A percentile compares a stretch with the other conserved stretches of the same genome.
phyloP scores from a whole-genome alignment of 805 yeast genomes.

The Lipomyces orientalis region DNA sequence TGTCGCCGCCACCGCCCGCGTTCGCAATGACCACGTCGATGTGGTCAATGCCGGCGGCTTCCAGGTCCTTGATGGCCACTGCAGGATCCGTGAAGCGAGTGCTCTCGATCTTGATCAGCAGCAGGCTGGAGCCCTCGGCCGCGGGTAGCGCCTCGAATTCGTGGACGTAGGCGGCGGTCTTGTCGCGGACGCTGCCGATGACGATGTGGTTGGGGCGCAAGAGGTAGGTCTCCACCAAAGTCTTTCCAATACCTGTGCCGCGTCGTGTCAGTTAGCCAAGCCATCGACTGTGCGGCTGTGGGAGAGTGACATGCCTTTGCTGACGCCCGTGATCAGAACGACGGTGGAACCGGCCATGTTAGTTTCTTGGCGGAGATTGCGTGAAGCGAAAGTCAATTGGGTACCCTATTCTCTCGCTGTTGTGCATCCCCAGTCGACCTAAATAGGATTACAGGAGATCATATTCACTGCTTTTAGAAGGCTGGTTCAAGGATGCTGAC shows the following conservation, averaged over 20 bases:
- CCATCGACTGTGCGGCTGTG: background rate
- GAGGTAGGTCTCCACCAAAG: background rate
- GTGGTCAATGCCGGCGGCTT: background rate
- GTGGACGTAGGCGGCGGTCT: background rate
- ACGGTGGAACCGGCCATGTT: background rate
- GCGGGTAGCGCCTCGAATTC: background rate
- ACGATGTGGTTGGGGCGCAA: background rate
- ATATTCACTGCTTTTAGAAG: background rate
- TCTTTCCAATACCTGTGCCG: conserved; percentile 3
- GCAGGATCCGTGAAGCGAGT: background rate
- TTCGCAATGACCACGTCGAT: background rate
- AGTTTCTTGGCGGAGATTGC: background rate
- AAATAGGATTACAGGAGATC: background rate
- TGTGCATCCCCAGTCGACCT: background rate
- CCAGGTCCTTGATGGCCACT: background rate
- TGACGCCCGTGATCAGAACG: conserved; percentile 3
- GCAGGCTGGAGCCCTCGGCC: conserved; percentile 1
- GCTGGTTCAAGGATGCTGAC: no score
- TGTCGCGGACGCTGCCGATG: conserved; percentile 8
- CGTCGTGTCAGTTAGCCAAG: background rate
- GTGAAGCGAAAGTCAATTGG: background rate
- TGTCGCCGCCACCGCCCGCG: background rate
- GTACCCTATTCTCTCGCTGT: background rate
- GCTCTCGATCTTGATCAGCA: background rate
- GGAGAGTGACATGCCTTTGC: background rate